Base-by-base conservation (phyloP, 2,329 filamentous ascomycete genomes). In the Beauveria australis region DNA sequence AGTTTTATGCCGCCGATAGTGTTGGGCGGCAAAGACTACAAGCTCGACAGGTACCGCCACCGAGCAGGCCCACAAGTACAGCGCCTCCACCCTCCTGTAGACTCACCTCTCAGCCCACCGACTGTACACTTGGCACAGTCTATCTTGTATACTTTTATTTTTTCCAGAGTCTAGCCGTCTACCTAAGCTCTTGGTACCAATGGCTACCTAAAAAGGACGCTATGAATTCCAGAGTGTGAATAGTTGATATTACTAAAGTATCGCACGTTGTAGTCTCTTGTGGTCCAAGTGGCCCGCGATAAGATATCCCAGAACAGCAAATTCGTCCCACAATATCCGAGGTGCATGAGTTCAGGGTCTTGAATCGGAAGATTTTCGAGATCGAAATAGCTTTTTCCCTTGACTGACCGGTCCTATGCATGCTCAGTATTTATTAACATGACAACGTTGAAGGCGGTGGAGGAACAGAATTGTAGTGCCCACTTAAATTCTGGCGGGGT, bases 391-490 rank as follows among this genome's bases (percentile, higher is more conserved):
- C 9, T 19, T 19, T 43, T 7, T 43, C n/a, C 16, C 41, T 43
- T 43, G 18, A 43, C 41, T 19, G 7, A 18, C 3, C 9, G 18
- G n/a, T 43, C 18, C 8, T n/a, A 37, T 16, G 14, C 14, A 37
- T 37, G 33, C 33, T 16, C 40, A 1, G 1, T 10, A 26, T 7
- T 6, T 10, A 26, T 7, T 6, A 18, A 24, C 26, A 18, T n/a
- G 19, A 26, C 22, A 24, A 10, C 10, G 16, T 46, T 47, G 49
- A 46, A 53, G 51, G 58, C 58, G 58, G 58, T 60, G 58, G 51
- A 53, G 22, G 22, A 6, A 41, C 5, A 33, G 9, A n/a, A 22
- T 19, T 12, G 18, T 18, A 5, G 41, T 43, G 5, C 33, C 58
- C 49, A 18, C 49, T 60, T 54, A 43, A 48, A 2, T 5, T 26